Conservation (phyloP, 2,329 filamentous ascomycete genomes). For the Xylariaceae sp. region DNA sequence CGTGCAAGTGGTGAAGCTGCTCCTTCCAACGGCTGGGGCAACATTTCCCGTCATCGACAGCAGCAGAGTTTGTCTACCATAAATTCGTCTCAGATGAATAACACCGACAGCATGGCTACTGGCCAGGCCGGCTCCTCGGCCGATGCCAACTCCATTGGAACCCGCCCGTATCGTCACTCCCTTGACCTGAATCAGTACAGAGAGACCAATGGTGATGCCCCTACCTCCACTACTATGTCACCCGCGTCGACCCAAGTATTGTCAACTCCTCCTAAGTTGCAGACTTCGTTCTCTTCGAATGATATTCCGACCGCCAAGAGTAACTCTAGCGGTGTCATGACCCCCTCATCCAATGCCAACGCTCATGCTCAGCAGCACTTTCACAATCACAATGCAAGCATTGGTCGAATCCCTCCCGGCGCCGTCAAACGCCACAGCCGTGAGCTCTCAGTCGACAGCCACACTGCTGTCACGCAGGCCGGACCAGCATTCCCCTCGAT, state of each 20-base stretch:
- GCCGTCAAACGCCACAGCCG: conserved; percentile 72
- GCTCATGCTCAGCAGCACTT: conserved; percentile 65
- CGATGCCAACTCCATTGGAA: conserved; percentile 51
- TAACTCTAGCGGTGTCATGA: conserved; percentile 52
- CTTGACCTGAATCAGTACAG: conserved; percentile 53
- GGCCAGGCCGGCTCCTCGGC: conserved; percentile 42
- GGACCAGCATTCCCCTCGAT: conserved; percentile 58
- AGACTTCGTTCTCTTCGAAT: conserved; percentile 87
- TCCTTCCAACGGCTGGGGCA: conserved; percentile 58
- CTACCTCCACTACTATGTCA: conserved; percentile 44
- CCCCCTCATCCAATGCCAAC: conserved; percentile 51
- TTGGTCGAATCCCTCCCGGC: conserved; percentile 75
- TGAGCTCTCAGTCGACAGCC: conserved; percentile 63
- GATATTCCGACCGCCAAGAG: conserved; percentile 86
- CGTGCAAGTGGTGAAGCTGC: conserved; percentile 59
- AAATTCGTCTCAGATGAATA: conserved; percentile 42
- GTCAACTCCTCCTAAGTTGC: conserved; percentile 71
- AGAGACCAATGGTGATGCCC: conserved; percentile 46
- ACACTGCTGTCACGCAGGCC: conserved; percentile 42
- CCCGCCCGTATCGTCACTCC: conserved; percentile 59
- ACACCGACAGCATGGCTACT: conserved; percentile 40
- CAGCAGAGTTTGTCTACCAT: conserved; percentile 60
- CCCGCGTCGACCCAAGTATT: conserved; percentile 56
- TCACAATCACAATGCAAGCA: conserved; percentile 79
- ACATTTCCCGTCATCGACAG: conserved; percentile 69